Evolutionary conservation across 108 stramenopile species (phyloP), one percentile per base, ranked within the genome.

Genomic region (Cyclotella cryptica): DNA sequence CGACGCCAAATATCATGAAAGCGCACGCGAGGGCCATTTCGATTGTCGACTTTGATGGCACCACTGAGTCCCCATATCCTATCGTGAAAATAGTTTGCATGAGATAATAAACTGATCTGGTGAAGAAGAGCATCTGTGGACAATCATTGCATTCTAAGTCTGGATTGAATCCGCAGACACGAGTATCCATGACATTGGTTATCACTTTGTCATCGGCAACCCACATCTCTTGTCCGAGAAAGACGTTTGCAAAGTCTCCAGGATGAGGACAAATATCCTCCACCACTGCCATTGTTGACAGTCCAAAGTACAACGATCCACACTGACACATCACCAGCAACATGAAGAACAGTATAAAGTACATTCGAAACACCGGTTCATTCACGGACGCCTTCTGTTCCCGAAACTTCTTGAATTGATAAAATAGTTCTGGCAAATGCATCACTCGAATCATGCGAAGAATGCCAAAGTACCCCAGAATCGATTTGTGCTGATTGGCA

Each of bases 71-170:
- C 0, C 87, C 87, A 57, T 86, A 88, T 17, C 87, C 87, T 41
- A 88, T 88, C 10, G 87, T 88, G 67, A 88, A 88, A 10, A 85
- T 46, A 1, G 85, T 88, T 66, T 88, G 87, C 87, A 82, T 87
- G 47, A 84, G 54, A 59, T 79, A 84, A 80, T 84, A 84, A 15
- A 81, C 58, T 3, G 86, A 81, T 47, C 83, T 54, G 7, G 64
- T 61, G 44, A 81, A 77, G 59, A 84, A 81, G 2, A 84, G 51
- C 11, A 58, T 69, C 46, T 80, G 67, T 0, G 81, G 86, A 77
- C 83, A 84, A 9, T 79, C 79, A 39, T 84, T 49, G 52, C 78
- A 79, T 21, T 79, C 58, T 9, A 67, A 53, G 11, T 47, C 21
- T 54, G 74, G 28, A 19, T 66, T 66, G 5, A 59, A 30, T 27